Evolutionary conservation across 2,329 filamentous ascomycete species (phyloP).

Genomic region (Aureobasidium sp.): DNA sequence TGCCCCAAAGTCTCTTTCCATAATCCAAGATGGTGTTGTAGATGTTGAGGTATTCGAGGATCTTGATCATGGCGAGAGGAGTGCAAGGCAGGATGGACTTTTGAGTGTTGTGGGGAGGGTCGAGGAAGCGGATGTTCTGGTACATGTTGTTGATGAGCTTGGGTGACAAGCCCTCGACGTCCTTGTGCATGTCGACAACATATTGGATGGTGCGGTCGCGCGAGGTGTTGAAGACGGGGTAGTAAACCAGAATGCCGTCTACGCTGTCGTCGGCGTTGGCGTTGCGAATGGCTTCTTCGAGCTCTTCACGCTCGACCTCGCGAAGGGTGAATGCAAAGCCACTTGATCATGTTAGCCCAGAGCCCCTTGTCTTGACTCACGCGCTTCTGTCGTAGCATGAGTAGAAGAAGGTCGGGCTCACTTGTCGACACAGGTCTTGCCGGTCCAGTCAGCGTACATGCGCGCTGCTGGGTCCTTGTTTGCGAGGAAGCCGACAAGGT

Average conservation of each 20-base stretch:
- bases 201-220: conserved; percentile 96
- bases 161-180: conserved; percentile 92
- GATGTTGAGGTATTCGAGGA: conserved; percentile 88
- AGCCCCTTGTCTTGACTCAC: background rate
- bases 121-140: conserved; percentile 92
- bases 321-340: conserved; percentile 86
- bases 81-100: conserved; percentile 96
- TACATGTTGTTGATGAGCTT: conserved; percentile 99
- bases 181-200: conserved; percentile 81
- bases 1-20: conserved; percentile 86
- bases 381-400: background rate
- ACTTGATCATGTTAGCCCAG: conserved; percentile 40
- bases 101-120: conserved; percentile 65
- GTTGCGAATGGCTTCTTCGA: conserved; percentile 80
- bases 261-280: conserved; percentile 73
- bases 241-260: conserved; percentile 95
- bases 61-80: conserved; percentile 91
- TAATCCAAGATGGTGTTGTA: conserved; percentile 93
- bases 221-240: conserved; percentile 85
- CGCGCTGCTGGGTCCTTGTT: conserved; percentile 85
- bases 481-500: conserved; percentile 84
- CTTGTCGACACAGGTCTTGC: conserved; percentile 95
- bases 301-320: conserved; percentile 73
- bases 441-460: conserved; percentile 95
- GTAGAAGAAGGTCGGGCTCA: conserved; percentile 44